Percentiles rank a stretch among this genome's conserved stretches.
phyloP scores from a whole-genome alignment of 164 flowering plant genomes.

The Saururus chinensis region DNA sequence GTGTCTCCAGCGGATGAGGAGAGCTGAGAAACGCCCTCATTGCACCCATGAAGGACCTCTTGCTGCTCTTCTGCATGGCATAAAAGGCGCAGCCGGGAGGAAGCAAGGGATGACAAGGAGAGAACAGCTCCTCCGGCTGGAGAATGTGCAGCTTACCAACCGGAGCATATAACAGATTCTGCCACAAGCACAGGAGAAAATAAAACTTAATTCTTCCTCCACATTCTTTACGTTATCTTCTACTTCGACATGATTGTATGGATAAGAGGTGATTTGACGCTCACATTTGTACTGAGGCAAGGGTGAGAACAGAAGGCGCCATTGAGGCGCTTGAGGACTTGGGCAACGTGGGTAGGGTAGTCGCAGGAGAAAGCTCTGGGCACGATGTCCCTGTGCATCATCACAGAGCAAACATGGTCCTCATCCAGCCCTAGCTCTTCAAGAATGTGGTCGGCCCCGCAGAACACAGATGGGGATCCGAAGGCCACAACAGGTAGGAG shows the following conservation, averaged over 20 bases:
- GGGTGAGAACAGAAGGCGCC: conserved; percentile 60
- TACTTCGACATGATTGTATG: no score
- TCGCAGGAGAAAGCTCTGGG: conserved; percentile 95
- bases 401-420: conserved; percentile 50
- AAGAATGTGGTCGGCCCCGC: conserved; percentile 61
- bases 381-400: conserved; percentile 92
- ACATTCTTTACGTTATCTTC: no score
- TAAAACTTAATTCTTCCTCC: not conserved
- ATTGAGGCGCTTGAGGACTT: conserved; percentile 58
- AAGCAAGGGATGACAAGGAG: conserved; percentile 84
- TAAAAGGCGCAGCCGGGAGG: conserved; percentile 69
- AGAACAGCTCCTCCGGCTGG: conserved; percentile 72
- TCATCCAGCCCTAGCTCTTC: conserved; percentile 58
- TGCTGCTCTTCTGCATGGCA: conserved; percentile 29
- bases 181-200: not conserved
- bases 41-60: conserved; percentile 22
- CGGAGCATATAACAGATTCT: conserved; percentile 79
- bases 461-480: conserved; percentile 87
- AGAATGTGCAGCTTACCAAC: conserved; percentile 73
- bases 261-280: conserved; percentile 3
- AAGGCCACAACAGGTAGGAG: conserved; percentile 79
- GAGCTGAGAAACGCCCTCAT: conserved; percentile 52
- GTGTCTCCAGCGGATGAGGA: conserved; percentile 82
- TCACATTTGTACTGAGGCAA: conserved; percentile 65
- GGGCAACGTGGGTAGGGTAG: conserved; percentile 62